These are phyloP conservation scores for Epithele typhae DNA, from an alignment of 768 basidiomycete genomes.

Conservation along the genomic window DNA sequence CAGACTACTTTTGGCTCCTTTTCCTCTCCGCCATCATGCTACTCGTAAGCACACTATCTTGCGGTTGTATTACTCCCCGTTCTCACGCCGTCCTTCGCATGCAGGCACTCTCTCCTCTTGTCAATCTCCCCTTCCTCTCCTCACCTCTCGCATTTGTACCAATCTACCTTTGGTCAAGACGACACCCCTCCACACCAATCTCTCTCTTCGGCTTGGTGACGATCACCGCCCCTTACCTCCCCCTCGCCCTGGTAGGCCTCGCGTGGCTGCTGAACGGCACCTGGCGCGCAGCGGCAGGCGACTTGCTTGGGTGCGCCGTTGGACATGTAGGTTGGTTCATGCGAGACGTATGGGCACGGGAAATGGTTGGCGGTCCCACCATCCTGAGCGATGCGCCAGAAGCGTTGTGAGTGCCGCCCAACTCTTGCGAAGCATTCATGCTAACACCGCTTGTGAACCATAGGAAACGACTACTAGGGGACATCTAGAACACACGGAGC, in stretches of 20 bases:
- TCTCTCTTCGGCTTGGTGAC: slow-evolving; percentile 93
- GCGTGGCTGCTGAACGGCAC: slow-evolving; percentile 81
- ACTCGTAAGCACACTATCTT: slow-evolving; percentile 50
- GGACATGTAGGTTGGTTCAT: slow-evolving; percentile 86
- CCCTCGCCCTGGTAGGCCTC: slow-evolving; percentile 84
- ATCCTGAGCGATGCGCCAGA: slow-evolving; percentile 71
- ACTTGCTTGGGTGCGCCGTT: slow-evolving; percentile 80
- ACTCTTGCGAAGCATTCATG: neutral
- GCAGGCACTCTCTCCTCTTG: slow-evolving; percentile 77
- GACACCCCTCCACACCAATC: slow-evolving; percentile 93
- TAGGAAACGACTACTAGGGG: neutral
- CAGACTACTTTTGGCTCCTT: slow-evolving; percentile 95
- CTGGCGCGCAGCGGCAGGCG: slow-evolving; percentile 79
- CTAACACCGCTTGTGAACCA: neutral
- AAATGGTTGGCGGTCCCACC: slow-evolving; percentile 75
- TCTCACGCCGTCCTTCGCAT: slow-evolving; percentile 4
- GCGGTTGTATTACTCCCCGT: neutral
- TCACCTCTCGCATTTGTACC: slow-evolving; percentile 91
- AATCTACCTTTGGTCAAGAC: slow-evolving; percentile 95
- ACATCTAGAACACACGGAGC: neutral
- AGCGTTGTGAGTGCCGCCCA: slow-evolving; percentile 49
- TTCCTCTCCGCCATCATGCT: slow-evolving; percentile 81
- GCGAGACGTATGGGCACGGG: slow-evolving; percentile 82
- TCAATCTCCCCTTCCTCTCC: slow-evolving; percentile 91
- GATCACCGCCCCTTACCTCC: slow-evolving; percentile 93